These are phyloP conservation scores for Inonotus obliquus DNA, from an alignment of 1,284 basidiomycete species.

Conservation along the genomic window DNA sequence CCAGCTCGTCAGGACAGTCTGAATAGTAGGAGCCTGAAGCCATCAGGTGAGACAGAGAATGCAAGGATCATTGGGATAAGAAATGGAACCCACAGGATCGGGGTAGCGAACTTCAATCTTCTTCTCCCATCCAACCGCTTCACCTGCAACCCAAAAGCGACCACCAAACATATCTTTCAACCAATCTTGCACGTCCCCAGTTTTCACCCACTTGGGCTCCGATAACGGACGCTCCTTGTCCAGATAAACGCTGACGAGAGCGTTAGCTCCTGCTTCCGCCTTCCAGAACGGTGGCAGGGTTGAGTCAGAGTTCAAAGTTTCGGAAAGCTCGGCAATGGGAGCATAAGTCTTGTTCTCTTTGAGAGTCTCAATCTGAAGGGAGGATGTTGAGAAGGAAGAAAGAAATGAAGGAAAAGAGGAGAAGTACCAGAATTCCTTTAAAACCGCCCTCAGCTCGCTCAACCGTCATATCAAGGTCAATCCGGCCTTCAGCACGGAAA, in stretches of 20 bases:
- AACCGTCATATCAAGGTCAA: constrained; percentile 75
- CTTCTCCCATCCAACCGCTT: constrained; percentile 83
- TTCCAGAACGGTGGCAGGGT: constrained; percentile 68
- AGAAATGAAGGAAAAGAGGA: constrained; percentile 7
- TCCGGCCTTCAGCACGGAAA: constrained; percentile 76
- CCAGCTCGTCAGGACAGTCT: constrained; percentile 87
- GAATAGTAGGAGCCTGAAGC: constrained; percentile 81
- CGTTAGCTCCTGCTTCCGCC: constrained; percentile 42
- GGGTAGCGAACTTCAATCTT: constrained; percentile 92
- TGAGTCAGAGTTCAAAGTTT: constrained; percentile 42
- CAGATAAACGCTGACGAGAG: constrained; percentile 63
- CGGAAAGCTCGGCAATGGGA: constrained; percentile 47
- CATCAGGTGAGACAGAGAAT: neutral
- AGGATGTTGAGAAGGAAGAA: constrained; percentile 12
- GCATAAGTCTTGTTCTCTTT: constrained; percentile 66
- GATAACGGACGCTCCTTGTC: constrained; percentile 86
- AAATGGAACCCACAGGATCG: constrained; percentile 70
- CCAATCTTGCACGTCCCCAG: constrained; percentile 92
- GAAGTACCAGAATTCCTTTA: constrained; percentile 67
- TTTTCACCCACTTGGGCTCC: constrained; percentile 94
- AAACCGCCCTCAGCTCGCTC: constrained; percentile 50
- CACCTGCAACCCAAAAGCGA: constrained; percentile 73
- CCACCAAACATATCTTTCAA: constrained; percentile 82
- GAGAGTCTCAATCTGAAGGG: constrained; percentile 65
- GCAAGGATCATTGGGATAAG: constrained; percentile 9